Conservation (phyloP, 257 asterid species). For the Voacanga thouarsii region DNA sequence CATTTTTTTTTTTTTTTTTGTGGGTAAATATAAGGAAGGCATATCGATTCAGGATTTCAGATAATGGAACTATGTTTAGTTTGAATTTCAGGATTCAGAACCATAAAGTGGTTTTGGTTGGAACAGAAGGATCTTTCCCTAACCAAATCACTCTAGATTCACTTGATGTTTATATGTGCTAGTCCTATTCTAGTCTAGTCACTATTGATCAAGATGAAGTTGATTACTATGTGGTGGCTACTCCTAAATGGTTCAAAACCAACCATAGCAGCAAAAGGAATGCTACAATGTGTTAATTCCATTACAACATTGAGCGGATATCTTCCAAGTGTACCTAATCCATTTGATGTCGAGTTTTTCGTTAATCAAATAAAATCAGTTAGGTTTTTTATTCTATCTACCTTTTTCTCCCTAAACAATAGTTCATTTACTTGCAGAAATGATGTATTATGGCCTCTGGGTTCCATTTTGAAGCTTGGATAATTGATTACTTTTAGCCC, state of each 20-base stretch:
- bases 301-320: conserved; percentile 36
- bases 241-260: conserved; percentile 40
- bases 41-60: conserved; percentile 53
- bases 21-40: conserved; percentile 41
- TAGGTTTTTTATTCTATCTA: conserved; percentile 29
- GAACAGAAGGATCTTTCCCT: conserved; percentile 67
- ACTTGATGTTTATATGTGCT: conserved; percentile 69
- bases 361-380: conserved; percentile 55
- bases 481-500: too few relatives aligned
- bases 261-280: conserved; percentile 27
- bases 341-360: conserved; percentile 46
- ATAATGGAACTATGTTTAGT: conserved; percentile 58
- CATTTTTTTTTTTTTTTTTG: too few relatives aligned
- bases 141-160: conserved; percentile 47
- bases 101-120: conserved; percentile 62
- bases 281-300: conserved; percentile 54
- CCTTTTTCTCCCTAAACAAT: neutral
- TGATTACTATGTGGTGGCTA: conserved; percentile 60
- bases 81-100: conserved; percentile 56
- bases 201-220: conserved; percentile 41
- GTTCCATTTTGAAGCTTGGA: too few relatives aligned
- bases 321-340: conserved; percentile 60
- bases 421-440: neutral
- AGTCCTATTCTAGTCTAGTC: conserved; percentile 70
- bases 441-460: too few relatives aligned